A percentile compares a stretch with the other conserved stretches of the same genome.
Evolutionary conservation across 352 stramenopile species (phyloP).

Genomic region (Globisporangium ultimum): DNA sequence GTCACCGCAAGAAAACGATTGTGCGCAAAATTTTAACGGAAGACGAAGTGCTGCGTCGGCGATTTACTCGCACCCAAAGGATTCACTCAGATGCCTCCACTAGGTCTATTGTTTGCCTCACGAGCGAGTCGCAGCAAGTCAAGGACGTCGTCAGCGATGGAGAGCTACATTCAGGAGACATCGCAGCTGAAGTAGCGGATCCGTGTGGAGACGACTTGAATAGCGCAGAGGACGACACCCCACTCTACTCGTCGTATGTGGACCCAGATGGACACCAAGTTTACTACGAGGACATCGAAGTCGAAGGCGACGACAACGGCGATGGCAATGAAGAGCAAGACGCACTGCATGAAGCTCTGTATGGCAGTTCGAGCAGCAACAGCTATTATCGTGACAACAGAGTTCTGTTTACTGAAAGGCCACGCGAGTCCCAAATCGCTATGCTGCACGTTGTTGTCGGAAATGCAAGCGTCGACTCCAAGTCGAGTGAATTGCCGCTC

Average conservation of each 20-base stretch:
- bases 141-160: background rate
- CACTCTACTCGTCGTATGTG: conserved; percentile 14
- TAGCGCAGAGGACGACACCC: no score
- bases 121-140: background rate
- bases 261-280: conserved; percentile 23
- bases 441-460: no score
- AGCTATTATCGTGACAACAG: background rate
- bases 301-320: conserved; percentile 17
- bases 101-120: background rate
- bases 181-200: no score
- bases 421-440: no score
- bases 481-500: background rate
- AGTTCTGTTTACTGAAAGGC: background rate
- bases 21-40: conserved; percentile 37
- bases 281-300: conserved; percentile 24
- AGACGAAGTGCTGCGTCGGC: conserved; percentile 21
- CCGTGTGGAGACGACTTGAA: no score
- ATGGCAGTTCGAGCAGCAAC: background rate
- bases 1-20: conserved; percentile 29
- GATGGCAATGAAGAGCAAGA: conserved; percentile 2
- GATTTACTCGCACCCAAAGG: background rate
- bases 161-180: no score
- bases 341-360: no score
- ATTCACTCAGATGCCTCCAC: background rate
- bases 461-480: background rate